Conservation (phyloP, 768 basidiomycete species). For the Brasilioporus rufonigricans region DNA sequence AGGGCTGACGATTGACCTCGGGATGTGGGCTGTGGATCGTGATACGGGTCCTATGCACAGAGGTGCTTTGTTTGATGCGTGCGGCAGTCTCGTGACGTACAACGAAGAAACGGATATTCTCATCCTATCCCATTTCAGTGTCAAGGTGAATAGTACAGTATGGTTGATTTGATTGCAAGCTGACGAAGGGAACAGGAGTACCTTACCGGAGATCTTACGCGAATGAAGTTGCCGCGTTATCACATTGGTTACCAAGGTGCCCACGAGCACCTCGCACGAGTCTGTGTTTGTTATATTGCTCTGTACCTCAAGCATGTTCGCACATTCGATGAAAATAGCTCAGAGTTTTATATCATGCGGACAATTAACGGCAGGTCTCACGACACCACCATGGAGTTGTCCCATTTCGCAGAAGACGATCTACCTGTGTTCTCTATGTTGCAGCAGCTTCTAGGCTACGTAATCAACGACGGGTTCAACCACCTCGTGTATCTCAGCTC, state of each 20-base stretch:
- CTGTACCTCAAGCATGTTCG: constrained; percentile 1
- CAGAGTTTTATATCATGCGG: no score
- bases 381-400: not conserved
- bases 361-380: not conserved
- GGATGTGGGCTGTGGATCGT: constrained; percentile 4
- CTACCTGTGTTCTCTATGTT: not conserved
- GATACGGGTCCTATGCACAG: constrained; percentile 6
- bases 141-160: constrained; percentile 13
- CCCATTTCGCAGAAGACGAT: no score
- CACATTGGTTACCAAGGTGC: constrained; percentile 3
- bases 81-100: no score
- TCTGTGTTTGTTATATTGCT: no score
- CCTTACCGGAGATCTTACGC: not conserved
- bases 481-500: constrained; percentile 7
- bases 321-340: not conserved
- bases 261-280: constrained; percentile 3
- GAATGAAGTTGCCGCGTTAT: not conserved
- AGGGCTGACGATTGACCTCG: no score
- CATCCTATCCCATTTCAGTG: no score
- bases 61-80: constrained; percentile 9
- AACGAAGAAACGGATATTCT: no score
- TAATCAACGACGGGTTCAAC: no score
- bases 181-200: no score
- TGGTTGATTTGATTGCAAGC: not conserved
- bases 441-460: constrained; percentile 3